These are phyloP conservation scores for Penicillium sp. DNA, from an alignment of 2,329 filamentous ascomycete species.

Conservation along the genomic window DNA sequence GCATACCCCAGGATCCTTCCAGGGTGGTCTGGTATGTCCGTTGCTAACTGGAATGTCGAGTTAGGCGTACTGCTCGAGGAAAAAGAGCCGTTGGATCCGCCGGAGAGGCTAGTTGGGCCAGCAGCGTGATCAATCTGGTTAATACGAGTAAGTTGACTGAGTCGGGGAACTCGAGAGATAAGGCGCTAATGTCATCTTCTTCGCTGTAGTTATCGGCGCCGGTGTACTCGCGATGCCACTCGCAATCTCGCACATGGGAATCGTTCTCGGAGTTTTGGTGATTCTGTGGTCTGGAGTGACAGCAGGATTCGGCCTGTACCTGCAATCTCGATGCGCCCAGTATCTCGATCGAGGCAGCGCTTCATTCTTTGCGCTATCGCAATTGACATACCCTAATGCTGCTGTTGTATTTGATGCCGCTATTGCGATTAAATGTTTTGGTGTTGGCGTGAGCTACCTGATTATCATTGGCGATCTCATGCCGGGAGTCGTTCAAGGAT, in stretches of 20 bases:
- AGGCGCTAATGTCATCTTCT: slow-evolving; percentile 19
- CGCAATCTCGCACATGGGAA: slow-evolving; percentile 93
- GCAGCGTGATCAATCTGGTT: slow-evolving; percentile 91
- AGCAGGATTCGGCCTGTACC: slow-evolving; percentile 89
- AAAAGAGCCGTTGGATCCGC: slow-evolving; percentile 71
- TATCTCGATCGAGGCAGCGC: slow-evolving; percentile 88
- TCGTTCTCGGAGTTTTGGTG: slow-evolving; percentile 79
- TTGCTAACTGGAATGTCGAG: slow-evolving; percentile 6
- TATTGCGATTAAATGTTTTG: slow-evolving; percentile 97
- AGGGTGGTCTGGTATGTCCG: background rate
- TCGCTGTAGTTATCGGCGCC: slow-evolving; percentile 79
- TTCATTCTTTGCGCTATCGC: slow-evolving; percentile 95
- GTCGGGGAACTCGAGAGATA: background rate
- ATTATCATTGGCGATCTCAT: slow-evolving; percentile 99
- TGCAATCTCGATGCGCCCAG: slow-evolving; percentile 89
- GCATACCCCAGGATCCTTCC: background rate
- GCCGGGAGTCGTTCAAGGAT: slow-evolving; percentile 88
- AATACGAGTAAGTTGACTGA: slow-evolving; percentile 76
- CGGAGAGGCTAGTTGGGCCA: slow-evolving; percentile 85
- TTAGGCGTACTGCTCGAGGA: slow-evolving; percentile 53
- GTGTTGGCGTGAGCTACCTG: slow-evolving; percentile 94
- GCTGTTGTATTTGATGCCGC: slow-evolving; percentile 94
- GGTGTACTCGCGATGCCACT: slow-evolving; percentile 96
- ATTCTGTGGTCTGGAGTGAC: slow-evolving; percentile 91
- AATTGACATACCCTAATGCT: slow-evolving; percentile 95